A percentile compares a stretch with the other conserved stretches of the same genome.
Conservation (phyloP, 805 yeast species). For the Candida orba region DNA sequence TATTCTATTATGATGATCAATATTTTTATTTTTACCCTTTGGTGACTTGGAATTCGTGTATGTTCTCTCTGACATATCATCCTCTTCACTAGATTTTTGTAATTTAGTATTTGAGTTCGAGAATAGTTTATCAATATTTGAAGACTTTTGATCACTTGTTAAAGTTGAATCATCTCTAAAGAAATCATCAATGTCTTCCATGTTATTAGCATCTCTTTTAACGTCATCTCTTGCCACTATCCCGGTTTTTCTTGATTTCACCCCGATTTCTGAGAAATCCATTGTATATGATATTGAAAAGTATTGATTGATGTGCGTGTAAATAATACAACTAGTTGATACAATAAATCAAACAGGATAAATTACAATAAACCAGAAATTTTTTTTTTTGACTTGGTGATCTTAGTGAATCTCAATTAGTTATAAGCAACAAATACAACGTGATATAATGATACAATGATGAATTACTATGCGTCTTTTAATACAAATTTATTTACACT, state of each 20-base stretch:
- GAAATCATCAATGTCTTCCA: conserved; percentile 67
- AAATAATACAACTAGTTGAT: no score
- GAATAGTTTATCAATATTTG: neutral
- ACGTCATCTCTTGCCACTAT: conserved; percentile 39
- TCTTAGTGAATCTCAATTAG: neutral
- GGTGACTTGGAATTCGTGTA: conserved; percentile 1
- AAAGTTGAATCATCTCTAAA: conserved; percentile 43
- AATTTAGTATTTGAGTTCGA: neutral
- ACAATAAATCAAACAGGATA: no score
- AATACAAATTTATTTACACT: no score
- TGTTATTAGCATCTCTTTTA: conserved; percentile 48
- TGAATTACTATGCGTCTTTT: no score
- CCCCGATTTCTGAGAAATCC: conserved; percentile 45
- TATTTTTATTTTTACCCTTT: no score
- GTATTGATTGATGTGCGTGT: neutral
- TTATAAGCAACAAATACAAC: no score
- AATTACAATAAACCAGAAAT: neutral
- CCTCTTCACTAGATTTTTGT: neutral
- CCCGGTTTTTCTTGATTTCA: conserved; percentile 62
- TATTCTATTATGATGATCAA: no score
- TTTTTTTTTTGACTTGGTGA: no score
- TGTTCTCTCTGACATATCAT: neutral
- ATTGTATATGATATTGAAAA: conserved; percentile 10
- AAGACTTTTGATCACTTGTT: neutral
- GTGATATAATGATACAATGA: no score